These are phyloP conservation scores for Cudoniella acicularis DNA, from an alignment of 495 filamentous ascomycete genomes.

Conservation along the genomic window DNA sequence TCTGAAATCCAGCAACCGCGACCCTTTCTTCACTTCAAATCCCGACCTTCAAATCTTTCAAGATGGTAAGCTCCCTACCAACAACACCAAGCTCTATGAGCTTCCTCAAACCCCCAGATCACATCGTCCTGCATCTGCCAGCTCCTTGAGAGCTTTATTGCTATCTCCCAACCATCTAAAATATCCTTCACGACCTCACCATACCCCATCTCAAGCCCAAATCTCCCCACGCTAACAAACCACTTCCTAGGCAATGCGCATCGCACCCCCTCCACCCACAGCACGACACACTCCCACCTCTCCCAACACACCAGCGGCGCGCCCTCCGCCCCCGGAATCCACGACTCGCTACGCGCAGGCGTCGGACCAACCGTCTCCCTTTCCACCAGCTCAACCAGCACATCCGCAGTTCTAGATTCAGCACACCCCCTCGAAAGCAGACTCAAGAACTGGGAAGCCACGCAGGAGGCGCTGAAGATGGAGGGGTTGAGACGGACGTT, in stretches of 20 bases:
- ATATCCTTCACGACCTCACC: neutral
- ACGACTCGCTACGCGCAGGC: constrained; percentile 85
- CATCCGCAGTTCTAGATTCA: constrained; percentile 42
- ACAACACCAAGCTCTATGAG: neutral
- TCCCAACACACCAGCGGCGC: constrained; percentile 56
- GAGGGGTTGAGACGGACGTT: constrained; percentile 76
- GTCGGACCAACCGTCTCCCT: constrained; percentile 52
- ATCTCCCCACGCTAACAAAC: constrained; percentile 11
- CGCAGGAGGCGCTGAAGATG: constrained; percentile 86
- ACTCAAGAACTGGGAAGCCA: constrained; percentile 75
- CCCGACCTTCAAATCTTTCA: constrained; percentile 21
- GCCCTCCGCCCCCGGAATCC: constrained; percentile 85
- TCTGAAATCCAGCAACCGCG: neutral
- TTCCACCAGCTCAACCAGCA: constrained; percentile 34
- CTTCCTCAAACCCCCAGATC: neutral
- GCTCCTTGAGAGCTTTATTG: neutral
- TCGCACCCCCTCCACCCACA: constrained; percentile 65
- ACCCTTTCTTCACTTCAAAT: neutral
- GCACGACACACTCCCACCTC: constrained; percentile 55
- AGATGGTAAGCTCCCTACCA: constrained; percentile 47
- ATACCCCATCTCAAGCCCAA: neutral
- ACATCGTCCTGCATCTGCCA: neutral
- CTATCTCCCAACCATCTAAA: neutral
- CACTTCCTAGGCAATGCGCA: constrained; percentile 72
- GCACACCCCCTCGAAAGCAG: constrained; percentile 89